phyloP scores from a whole-genome alignment of 768 basidiomycete genomes.

The Chiua virens region DNA sequence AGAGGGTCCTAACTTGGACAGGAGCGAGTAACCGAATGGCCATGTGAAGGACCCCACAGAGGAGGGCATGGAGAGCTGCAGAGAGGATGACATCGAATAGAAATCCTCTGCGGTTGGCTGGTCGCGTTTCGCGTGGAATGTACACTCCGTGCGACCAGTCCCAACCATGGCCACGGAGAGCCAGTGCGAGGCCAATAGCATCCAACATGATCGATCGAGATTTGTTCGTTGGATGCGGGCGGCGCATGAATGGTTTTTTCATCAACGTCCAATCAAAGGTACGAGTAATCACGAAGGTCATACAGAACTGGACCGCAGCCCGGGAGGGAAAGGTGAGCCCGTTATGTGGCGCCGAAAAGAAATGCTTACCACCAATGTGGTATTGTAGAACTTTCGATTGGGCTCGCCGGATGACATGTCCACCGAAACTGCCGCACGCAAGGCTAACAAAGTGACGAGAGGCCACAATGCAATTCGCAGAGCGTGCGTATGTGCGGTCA shows the following conservation, averaged over 20 bases:
- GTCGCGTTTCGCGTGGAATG: constrained; percentile 41
- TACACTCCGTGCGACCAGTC: no score
- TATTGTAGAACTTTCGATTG: constrained; percentile 2
- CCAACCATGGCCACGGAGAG: constrained; percentile 57
- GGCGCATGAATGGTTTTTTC: constrained; percentile 7
- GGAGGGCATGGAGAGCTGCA: constrained; percentile 34
- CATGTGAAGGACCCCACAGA: constrained; percentile 49
- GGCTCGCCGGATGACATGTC: constrained; percentile 9
- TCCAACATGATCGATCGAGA: constrained; percentile 25
- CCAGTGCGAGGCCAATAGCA: constrained; percentile 48
- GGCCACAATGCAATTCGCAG: constrained; percentile 50
- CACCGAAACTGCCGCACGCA: constrained; percentile 33
- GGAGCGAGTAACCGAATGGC: constrained; percentile 47
- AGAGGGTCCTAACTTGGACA: constrained; percentile 26
- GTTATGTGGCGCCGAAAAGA: not conserved
- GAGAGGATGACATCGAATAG: constrained; percentile 33
- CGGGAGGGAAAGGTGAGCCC: not conserved
- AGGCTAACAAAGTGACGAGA: constrained; percentile 41
- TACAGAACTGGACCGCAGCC: constrained; percentile 9
- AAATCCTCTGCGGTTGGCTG: constrained; percentile 39
- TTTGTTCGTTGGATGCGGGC: not conserved
- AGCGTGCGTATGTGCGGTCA: constrained; percentile 43
- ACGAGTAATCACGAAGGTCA: constrained; percentile 11
- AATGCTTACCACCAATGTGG: constrained; percentile 9
- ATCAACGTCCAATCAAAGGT: constrained; percentile 15